Evolutionary conservation across 768 basidiomycete genomes (phyloP), one percentile per base, ranked within the genome.

Genomic region (Mycena indigotica): DNA sequence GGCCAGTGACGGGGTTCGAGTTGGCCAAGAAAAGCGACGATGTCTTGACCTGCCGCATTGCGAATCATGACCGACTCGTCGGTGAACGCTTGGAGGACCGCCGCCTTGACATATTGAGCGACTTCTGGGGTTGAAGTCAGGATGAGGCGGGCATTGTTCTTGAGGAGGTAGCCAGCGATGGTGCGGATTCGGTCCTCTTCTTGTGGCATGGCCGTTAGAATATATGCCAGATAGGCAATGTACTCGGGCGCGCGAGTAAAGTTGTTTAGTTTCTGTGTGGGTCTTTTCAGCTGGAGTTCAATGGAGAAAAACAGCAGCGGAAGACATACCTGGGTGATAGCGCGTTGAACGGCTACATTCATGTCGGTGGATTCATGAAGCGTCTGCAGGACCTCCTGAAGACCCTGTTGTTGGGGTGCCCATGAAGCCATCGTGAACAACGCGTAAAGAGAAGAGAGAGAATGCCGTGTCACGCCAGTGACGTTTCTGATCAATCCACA

Each of bases 81-180:
- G 63, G 77, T 82, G 74, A 98, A 97, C 16, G 91, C 91, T 62
- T 84, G 80, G 5, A 95, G 84, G 28, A 93, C 84, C 45, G 88
- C 83, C 28, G 75, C 76, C 73, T 95, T 91, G 62, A 91, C 85
- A 68, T 86, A 91, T 49, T 84, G 77, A 28, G 83, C 79, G 21
- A 94, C 88, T 46, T 87, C 83, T 17, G 80, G 77, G 23, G 85
- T 76, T 5, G 86, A 82, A 46, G 78, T 80, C 53, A 94, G 79
- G 69, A 95, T 87, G 63, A 89, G 81, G 56, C 86, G 83, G 41
- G 92, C 84, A 67, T 94, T 95, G 74, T 99, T 98, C 85, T 99
- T 99, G 73, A 99, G 85, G 23, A 98, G 80, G 67, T 98, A 92
- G 40, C 96, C 96, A 24, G 96, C 95, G 76, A 98, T 95, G 57